These are phyloP conservation scores for Phyllostachys edulis DNA, from an alignment of 176 grass and related monocot genomes.

Conservation along the genomic window DNA sequence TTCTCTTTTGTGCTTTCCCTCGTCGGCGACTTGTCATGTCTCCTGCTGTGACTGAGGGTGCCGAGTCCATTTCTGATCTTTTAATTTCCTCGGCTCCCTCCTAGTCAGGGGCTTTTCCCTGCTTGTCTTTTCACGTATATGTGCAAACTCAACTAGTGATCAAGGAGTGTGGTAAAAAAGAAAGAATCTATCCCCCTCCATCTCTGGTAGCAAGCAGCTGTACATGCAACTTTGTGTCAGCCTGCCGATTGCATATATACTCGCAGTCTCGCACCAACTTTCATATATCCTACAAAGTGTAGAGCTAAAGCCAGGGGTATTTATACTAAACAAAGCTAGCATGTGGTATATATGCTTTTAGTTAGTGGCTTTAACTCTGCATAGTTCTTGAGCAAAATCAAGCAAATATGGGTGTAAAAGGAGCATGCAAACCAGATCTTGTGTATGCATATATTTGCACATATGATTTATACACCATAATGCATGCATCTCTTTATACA, in stretches of 20 bases:
- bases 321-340: background rate
- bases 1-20: conserved; percentile 60
- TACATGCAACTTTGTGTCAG: conserved; percentile 4
- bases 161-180: background rate
- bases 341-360: background rate
- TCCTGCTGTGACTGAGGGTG: background rate
- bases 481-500: too few relatives aligned
- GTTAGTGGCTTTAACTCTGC: background rate
- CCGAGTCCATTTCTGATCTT: conserved; percentile 22
- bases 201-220: background rate
- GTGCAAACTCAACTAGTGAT: conserved; percentile 27
- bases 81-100: conserved; percentile 19
- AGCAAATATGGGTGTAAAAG: background rate
- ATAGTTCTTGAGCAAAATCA: background rate
- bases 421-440: background rate
- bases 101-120: conserved; percentile 28
- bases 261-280: background rate
- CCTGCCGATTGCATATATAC: background rate
- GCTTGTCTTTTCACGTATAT: conserved; percentile 48
- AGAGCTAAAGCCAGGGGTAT: background rate
- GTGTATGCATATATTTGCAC: background rate
- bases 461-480: too few relatives aligned
- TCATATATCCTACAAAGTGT: background rate
- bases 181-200: background rate
- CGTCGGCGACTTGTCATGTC: conserved; percentile 45